phyloP scores from a whole-genome alignment of 1,139 yeast species.

The Suhomyces bribrorum region DNA sequence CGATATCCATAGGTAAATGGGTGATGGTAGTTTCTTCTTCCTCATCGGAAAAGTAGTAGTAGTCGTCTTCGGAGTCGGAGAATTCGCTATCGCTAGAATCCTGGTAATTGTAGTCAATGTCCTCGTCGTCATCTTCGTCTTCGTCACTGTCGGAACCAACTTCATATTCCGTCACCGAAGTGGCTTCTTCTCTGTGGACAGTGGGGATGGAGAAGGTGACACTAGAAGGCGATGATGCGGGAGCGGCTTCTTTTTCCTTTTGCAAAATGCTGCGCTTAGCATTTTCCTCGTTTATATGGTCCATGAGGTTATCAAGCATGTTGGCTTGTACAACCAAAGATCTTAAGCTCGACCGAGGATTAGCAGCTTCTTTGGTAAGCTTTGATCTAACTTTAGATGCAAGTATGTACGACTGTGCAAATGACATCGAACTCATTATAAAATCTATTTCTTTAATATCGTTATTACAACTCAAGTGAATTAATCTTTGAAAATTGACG shows the following conservation, averaged over 20 bases:
- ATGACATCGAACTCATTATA: conserved; percentile 25
- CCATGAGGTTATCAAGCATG: conserved; percentile 70
- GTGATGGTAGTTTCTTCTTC: conserved; percentile 16
- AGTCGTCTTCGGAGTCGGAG: conserved; percentile 25
- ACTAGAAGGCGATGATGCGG: conserved; percentile 5
- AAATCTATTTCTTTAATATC: no score
- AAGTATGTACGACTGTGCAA: conserved; percentile 61
- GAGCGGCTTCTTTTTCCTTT: conserved; percentile 10
- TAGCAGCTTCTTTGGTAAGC: conserved; percentile 65
- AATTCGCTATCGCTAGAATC: conserved; percentile 4
- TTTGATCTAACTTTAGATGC: conserved; percentile 71
- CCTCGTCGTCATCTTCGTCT: conserved; percentile 18
- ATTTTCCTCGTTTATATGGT: conserved; percentile 40
- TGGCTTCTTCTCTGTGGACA: conserved; percentile 10
- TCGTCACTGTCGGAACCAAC: conserved; percentile 17
- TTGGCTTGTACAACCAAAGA: conserved; percentile 75
- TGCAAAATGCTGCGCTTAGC: conserved; percentile 25
- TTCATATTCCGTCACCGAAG: conserved; percentile 26
- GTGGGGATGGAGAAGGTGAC: conserved; percentile 15
- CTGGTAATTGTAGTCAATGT: conserved; percentile 26
- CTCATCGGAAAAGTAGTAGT: conserved; percentile 31
- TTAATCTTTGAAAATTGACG: not conserved
- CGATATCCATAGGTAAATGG: conserved; percentile 27
- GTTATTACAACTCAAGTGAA: not conserved
- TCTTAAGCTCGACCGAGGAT: conserved; percentile 61